Evolutionary conservation across 2,329 filamentous ascomycete species (phyloP).

Genomic region (Trichoderma sp.): DNA sequence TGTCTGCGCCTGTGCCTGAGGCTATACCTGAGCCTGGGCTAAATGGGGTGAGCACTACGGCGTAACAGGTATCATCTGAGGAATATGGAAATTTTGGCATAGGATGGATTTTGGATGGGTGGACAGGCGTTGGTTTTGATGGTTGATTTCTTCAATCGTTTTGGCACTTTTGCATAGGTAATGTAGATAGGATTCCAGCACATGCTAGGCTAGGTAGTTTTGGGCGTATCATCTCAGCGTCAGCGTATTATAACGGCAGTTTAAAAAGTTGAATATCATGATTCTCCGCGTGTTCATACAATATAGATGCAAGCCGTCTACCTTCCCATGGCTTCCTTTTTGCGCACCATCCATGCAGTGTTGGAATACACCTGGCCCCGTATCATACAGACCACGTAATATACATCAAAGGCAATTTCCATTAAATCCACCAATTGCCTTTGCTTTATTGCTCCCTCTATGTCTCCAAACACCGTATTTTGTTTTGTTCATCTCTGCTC

Average conservation of each 20-base stretch:
- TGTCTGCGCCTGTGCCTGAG: neutral
- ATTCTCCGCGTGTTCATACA: constrained; percentile 12
- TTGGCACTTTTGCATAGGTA: neutral
- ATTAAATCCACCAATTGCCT: neutral
- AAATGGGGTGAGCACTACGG: neutral
- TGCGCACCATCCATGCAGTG: constrained; percentile 15
- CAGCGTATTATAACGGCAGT: neutral
- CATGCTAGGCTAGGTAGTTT: neutral
- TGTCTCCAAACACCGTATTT: neutral
- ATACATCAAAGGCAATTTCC: constrained; percentile 25
- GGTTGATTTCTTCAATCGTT: neutral
- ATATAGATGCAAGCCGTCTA: constrained; percentile 23
- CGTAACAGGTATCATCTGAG: neutral
- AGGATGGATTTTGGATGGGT: neutral
- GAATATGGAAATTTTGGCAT: neutral
- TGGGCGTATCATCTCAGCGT: neutral
- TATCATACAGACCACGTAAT: neutral
- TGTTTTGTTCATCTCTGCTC: neutral
- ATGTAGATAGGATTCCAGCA: neutral
- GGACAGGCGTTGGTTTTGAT: neutral
- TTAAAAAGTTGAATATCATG: constrained; percentile 12
- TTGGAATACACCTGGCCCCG: constrained; percentile 15
- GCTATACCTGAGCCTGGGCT: neutral
- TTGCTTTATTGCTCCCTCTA: neutral
- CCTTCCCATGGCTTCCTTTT: constrained; percentile 8